phyloP scores from a whole-genome alignment of 768 basidiomycete species.

The Hirschioporus abietinus region DNA sequence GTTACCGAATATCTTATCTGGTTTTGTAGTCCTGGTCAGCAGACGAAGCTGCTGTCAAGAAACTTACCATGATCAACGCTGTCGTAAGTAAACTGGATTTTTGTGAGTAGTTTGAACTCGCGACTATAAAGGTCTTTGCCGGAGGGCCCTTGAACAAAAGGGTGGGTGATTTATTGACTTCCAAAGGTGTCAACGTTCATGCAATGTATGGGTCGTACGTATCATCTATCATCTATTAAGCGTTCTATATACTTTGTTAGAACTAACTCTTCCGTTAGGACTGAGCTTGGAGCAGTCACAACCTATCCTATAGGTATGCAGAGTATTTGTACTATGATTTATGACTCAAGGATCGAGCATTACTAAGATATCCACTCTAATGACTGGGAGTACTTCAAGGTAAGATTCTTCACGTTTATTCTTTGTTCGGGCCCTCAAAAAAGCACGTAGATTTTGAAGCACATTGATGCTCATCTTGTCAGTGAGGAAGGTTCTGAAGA shows the following conservation, averaged over 20 bases:
- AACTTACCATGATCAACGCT: no score
- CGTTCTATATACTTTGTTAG: not conserved
- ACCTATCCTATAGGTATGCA: not conserved
- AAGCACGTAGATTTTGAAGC: not conserved
- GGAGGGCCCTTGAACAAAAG: no score
- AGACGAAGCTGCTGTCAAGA: no score
- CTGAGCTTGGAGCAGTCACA: not conserved
- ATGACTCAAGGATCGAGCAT: not conserved
- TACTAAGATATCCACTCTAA: not conserved
- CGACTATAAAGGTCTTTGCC: no score
- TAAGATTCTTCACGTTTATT: not conserved
- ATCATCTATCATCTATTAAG: not conserved
- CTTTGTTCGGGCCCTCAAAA: not conserved
- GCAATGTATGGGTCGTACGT: slow-evolving; percentile 9
- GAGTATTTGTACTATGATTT: no score
- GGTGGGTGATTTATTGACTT: no score
- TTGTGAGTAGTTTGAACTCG: no score
- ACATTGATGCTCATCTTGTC: not conserved
- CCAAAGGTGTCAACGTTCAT: slow-evolving; percentile 19
- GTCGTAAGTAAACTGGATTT: no score
- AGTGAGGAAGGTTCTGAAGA: not conserved
- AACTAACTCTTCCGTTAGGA: not conserved
- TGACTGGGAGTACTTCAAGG: not conserved
- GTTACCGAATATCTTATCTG: no score
- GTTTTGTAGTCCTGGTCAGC: no score